Percentiles rank a stretch among this genome's conserved stretches.
These are phyloP conservation scores for Plasmodium yoelii DNA, from an alignment of 169 alveolate genomes.

Conservation along the genomic window DNA sequence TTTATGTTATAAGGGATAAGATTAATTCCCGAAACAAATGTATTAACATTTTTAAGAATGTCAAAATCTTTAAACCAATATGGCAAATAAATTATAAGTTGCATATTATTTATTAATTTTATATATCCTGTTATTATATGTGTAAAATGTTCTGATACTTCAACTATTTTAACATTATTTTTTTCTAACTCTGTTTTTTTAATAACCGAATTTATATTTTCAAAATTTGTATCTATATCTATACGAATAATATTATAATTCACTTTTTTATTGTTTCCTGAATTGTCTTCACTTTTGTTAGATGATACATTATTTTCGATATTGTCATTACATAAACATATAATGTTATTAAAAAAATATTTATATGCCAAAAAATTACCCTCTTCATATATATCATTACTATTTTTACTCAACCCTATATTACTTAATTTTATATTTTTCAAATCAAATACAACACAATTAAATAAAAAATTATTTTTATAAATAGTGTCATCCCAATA, in stretches of 20 bases:
- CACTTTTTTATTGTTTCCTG: neutral
- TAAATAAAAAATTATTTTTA: slow-evolving; percentile 8
- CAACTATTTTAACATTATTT: slow-evolving; percentile 52
- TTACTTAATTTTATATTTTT: slow-evolving; percentile 47
- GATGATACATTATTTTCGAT: neutral
- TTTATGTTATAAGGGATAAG: slow-evolving; percentile 37
- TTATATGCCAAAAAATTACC: slow-evolving; percentile 31
- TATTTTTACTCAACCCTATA: slow-evolving; percentile 15
- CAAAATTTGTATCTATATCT: slow-evolving; percentile 21
- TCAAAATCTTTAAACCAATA: slow-evolving; percentile 38
- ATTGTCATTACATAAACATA: slow-evolving; percentile 49
- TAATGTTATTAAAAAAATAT: slow-evolving; percentile 56
- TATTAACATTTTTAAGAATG: slow-evolving; percentile 37
- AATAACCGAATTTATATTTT: slow-evolving; percentile 21
- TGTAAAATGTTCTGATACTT: slow-evolving; percentile 30
- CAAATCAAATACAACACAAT: slow-evolving; percentile 41
- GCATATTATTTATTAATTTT: slow-evolving; percentile 30
- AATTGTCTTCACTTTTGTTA: neutral
- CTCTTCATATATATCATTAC: slow-evolving; percentile 1
- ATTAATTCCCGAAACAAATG: slow-evolving; percentile 39
- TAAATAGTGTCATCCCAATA: neutral
- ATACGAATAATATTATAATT: slow-evolving; percentile 31
- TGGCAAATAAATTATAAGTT: slow-evolving; percentile 63
- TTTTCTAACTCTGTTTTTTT: slow-evolving; percentile 21
- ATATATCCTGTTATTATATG: slow-evolving; percentile 55